Conservation (phyloP, 495 filamentous ascomycete genomes). For the Sordaria brevicollis region DNA sequence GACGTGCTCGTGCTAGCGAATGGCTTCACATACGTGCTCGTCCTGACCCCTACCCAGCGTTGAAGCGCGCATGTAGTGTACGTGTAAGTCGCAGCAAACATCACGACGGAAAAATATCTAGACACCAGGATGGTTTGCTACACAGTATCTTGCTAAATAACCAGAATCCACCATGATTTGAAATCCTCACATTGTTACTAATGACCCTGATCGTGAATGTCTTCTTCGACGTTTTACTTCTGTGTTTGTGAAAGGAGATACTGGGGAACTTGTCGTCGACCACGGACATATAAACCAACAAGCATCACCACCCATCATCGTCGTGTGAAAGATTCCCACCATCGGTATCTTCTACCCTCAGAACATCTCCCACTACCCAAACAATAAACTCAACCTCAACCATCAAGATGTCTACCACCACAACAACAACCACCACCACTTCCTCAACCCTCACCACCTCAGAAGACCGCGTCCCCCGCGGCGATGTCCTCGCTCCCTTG, state of each 20-base stretch:
- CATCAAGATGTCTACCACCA: constrained; percentile 23
- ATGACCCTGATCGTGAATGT: not conserved
- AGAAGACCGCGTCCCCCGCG: constrained; percentile 43
- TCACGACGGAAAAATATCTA: not conserved
- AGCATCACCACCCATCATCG: not conserved
- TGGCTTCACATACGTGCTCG: not conserved
- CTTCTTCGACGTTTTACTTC: not conserved
- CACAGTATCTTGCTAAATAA: not conserved
- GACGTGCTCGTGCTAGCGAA: constrained; percentile 6
- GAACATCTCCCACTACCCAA: not conserved
- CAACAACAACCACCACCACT: constrained; percentile 3
- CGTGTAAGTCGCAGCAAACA: not conserved
- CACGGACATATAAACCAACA: not conserved
- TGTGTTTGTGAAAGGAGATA: not conserved
- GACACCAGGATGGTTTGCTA: not conserved
- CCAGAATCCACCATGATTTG: not conserved
- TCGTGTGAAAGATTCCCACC: not conserved
- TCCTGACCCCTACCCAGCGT: not conserved
- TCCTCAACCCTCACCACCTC: too few relatives aligned
- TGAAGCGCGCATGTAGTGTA: not conserved
- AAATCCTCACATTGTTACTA: not conserved
- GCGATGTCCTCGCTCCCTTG: constrained; percentile 52
- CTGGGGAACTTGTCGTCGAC: not conserved
- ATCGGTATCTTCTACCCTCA: not conserved
- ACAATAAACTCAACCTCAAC: not conserved